Evolutionary conservation across 495 filamentous ascomycete species (phyloP).

Genomic region (Hypoxylon rickii): DNA sequence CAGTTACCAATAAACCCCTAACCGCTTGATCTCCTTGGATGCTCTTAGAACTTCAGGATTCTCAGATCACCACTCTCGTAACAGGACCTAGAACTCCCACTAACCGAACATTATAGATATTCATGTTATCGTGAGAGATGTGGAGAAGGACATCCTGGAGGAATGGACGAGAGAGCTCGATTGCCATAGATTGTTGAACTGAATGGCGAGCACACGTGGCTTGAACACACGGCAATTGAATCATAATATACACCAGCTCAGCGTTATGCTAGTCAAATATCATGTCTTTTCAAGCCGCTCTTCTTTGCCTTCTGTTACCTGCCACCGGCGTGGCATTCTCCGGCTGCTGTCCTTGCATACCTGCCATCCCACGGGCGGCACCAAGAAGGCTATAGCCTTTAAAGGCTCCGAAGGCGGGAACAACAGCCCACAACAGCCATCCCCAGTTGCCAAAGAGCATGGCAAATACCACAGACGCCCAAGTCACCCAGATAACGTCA

Average conservation of each 20-base stretch:
- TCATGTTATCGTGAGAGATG: conserved; percentile 65
- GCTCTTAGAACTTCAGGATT: too few relatives aligned
- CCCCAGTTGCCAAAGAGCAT: conserved; percentile 74
- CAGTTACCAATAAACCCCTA: neutral
- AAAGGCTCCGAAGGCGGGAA: conserved; percentile 72
- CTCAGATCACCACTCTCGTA: too few relatives aligned
- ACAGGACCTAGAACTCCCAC: too few relatives aligned
- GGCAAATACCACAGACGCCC: conserved; percentile 67
- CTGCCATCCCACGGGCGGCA: conserved; percentile 68
- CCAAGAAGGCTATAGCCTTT: conserved; percentile 70
- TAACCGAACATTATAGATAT: conserved; percentile 39
- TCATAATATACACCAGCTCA: too few relatives aligned
- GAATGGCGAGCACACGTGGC: neutral
- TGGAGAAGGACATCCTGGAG: conserved; percentile 60
- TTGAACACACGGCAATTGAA: neutral
- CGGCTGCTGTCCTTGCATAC: conserved; percentile 45
- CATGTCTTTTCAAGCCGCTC: conserved; percentile 47
- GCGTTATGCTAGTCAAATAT: too few relatives aligned
- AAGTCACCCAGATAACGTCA: conserved; percentile 92
- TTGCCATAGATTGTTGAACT: conserved; percentile 36
- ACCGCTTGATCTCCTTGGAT: neutral
- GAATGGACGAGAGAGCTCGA: conserved; percentile 61
- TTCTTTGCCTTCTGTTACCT: conserved; percentile 57
- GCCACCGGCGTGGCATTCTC: conserved; percentile 40
- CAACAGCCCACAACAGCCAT: conserved; percentile 73